Percentiles rank a stretch among this genome's conserved stretches.
These are phyloP conservation scores for Emmonsia crescens DNA, from an alignment of 2,329 filamentous ascomycete genomes.

Conservation along the genomic window DNA sequence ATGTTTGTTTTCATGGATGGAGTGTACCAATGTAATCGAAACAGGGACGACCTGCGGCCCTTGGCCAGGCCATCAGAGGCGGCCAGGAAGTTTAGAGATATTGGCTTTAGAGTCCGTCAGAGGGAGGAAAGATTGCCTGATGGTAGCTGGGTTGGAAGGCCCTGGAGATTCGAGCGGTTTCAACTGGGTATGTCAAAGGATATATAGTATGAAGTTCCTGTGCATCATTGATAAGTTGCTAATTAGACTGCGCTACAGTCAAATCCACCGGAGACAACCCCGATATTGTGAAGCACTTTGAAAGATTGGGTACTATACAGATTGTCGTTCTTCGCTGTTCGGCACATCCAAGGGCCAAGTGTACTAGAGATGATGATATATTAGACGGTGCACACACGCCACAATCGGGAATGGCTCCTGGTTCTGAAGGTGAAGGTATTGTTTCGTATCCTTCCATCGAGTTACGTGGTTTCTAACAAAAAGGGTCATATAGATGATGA, in stretches of 20 bases:
- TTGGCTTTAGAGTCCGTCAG: constrained; percentile 43
- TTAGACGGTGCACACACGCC: constrained; percentile 11
- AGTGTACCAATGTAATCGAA: constrained; percentile 47
- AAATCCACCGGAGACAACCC: background rate
- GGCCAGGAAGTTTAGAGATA: constrained; percentile 24
- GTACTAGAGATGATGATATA: constrained; percentile 14
- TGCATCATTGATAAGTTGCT: background rate
- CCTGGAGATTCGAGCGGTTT: constrained; percentile 44
- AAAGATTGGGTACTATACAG: constrained; percentile 21
- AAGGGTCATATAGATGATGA: background rate
- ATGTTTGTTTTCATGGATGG: constrained; percentile 49
- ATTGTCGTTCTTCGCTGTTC: constrained; percentile 22
- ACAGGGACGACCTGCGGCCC: constrained; percentile 31
- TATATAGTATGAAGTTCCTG: background rate
- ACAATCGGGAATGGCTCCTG: constrained; percentile 15
- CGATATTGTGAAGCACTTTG: constrained; percentile 12
- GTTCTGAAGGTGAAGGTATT: constrained; percentile 16
- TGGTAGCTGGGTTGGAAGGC: constrained; percentile 39
- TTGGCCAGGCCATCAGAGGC: constrained; percentile 12
- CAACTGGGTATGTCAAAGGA: constrained; percentile 32
- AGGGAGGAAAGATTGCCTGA: constrained; percentile 41
- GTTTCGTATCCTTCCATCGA: too few relatives aligned
- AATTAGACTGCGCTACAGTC: background rate
- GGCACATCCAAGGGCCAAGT: background rate
- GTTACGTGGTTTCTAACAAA: background rate